Evolutionary conservation across 176 grass and related monocot genomes (phyloP).

Genomic region (Cenchrus fungigraminus): DNA sequence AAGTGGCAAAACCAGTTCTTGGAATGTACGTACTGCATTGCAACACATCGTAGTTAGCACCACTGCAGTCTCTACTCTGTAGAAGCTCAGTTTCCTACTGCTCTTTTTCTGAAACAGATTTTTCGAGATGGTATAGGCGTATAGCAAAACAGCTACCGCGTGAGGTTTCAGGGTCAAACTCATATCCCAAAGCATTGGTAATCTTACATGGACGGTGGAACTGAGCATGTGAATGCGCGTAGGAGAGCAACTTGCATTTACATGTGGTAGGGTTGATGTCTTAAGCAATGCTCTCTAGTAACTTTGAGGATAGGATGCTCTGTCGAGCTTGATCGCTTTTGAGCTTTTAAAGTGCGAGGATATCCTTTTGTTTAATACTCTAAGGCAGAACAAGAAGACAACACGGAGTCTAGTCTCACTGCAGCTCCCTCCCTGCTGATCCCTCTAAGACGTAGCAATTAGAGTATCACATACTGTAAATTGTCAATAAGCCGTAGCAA

Average conservation of each 20-base stretch:
- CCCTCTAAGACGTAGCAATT: neutral
- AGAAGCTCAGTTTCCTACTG: neutral
- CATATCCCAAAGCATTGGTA: slow-evolving; percentile 18
- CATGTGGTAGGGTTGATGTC: slow-evolving; percentile 11
- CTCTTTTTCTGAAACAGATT: neutral
- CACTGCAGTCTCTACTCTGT: slow-evolving; percentile 1
- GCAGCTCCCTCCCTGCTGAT: neutral
- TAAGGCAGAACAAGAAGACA: neutral
- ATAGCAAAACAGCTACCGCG: neutral
- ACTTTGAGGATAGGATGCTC: slow-evolving; percentile 18
- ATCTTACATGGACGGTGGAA: slow-evolving; percentile 35
- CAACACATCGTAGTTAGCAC: neutral
- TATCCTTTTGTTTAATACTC: neutral
- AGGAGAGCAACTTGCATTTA: neutral
- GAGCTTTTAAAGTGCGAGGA: neutral
- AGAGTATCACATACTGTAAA: neutral
- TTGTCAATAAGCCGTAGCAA: neutral
- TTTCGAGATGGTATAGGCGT: no score
- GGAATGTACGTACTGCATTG: slow-evolving; percentile 35
- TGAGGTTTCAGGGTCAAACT: slow-evolving; percentile 39
- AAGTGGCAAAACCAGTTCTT: slow-evolving; percentile 31
- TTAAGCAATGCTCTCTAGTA: neutral
- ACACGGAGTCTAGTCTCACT: neutral
- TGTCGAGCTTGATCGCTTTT: neutral
- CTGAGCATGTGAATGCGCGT: slow-evolving; percentile 12